Conservation (phyloP, 768 basidiomycete species). For the Daedaleopsis sinensis region DNA sequence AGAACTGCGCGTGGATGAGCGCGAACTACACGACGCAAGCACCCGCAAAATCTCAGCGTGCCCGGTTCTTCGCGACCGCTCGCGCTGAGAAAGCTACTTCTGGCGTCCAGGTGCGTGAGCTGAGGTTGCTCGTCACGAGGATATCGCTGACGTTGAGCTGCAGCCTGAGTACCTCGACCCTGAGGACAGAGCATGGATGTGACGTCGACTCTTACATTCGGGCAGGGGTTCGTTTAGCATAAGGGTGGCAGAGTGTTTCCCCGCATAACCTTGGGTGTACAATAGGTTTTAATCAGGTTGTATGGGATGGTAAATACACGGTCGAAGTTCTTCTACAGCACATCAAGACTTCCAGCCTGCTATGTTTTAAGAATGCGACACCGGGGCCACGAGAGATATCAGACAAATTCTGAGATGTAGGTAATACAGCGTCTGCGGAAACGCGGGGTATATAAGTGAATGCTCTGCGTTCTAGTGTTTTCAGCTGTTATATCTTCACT, state of each 20-base stretch:
- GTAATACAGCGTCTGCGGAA: too few species aligned
- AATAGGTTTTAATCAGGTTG: background rate
- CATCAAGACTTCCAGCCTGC: too few species aligned
- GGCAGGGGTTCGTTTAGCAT: background rate
- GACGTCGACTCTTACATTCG: background rate
- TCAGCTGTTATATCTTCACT: too few species aligned
- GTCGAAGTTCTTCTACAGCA: too few species aligned
- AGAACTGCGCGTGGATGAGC: conserved; percentile 43
- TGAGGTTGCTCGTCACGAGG: too few species aligned
- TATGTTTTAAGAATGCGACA: too few species aligned
- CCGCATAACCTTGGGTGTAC: background rate
- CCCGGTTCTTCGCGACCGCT: conserved; percentile 4
- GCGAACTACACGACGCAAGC: background rate
- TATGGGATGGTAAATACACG: background rate
- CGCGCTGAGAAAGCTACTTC: background rate
- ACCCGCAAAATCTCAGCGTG: background rate
- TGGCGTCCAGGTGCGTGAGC: conserved; percentile 5
- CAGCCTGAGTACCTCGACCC: conserved; percentile 25
- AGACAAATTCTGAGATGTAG: too few species aligned
- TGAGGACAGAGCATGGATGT: conserved; percentile 27
- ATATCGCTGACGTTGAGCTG: background rate
- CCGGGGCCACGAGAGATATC: too few species aligned
- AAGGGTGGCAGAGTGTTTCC: background rate
- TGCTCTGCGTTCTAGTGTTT: too few species aligned
- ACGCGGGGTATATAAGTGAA: too few species aligned